phyloP scores from a whole-genome alignment of 2,329 filamentous ascomycete genomes.

The Aspergillus aculeatus region DNA sequence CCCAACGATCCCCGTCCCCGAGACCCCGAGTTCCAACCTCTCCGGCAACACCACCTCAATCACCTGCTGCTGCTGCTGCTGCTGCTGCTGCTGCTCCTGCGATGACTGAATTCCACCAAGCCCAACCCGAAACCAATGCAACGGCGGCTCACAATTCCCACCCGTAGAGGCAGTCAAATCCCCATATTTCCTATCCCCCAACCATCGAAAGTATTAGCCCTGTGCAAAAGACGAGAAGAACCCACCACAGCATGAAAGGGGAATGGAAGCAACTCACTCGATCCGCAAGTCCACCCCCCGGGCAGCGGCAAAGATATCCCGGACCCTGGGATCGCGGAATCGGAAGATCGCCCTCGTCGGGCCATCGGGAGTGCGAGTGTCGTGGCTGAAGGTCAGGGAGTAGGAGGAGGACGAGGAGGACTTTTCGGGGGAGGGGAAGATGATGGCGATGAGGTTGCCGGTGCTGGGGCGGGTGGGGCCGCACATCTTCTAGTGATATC shows the following conservation, averaged over 20 bases:
- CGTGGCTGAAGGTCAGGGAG: conserved; percentile 30
- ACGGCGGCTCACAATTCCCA: neutral
- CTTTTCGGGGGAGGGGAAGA: conserved; percentile 25
- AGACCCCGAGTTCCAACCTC: conserved; percentile 34
- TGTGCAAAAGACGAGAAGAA: neutral
- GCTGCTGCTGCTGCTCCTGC: neutral
- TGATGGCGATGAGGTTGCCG: conserved; percentile 35
- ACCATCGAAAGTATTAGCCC: neutral
- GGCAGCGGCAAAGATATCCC: conserved; percentile 20
- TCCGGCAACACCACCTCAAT: conserved; percentile 32
- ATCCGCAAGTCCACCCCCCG: conserved; percentile 31
- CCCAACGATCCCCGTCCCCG: conserved; percentile 35
- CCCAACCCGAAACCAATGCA: conserved; percentile 28
- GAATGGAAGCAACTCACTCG: conserved; percentile 26
- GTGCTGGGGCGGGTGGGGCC: conserved; percentile 50
- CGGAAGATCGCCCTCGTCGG: conserved; percentile 28
- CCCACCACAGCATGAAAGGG: no score
- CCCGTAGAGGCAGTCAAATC: conserved; percentile 22
- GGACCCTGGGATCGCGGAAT: conserved; percentile 23
- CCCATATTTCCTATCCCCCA: conserved; percentile 24
- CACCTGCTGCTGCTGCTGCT: conserved; percentile 2
- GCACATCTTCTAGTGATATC: conserved; percentile 48
- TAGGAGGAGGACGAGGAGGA: conserved; percentile 23
- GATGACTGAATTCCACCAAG: neutral
- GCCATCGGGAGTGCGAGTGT: conserved; percentile 14